Conservation (phyloP, 768 basidiomycete species). For the Leccinum rimulosum region DNA sequence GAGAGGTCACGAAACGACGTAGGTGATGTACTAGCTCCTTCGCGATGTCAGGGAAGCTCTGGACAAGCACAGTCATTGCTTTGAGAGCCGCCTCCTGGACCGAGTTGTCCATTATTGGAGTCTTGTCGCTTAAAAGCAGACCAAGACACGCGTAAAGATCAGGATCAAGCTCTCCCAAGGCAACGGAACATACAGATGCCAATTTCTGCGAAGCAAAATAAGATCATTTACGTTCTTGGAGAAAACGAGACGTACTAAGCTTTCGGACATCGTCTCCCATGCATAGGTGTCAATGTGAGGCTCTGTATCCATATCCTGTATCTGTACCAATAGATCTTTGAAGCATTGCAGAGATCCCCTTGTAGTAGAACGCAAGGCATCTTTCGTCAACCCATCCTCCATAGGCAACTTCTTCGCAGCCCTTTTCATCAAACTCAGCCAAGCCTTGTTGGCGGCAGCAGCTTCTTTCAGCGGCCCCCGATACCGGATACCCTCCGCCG, state of each 20-base stretch:
- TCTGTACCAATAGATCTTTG: slow-evolving; percentile 71
- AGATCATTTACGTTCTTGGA: not conserved
- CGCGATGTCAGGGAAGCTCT: slow-evolving; percentile 84
- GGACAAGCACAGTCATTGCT: slow-evolving; percentile 78
- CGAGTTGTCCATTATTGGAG: slow-evolving; percentile 77
- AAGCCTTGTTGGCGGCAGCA: slow-evolving; percentile 80
- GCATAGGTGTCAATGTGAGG: slow-evolving; percentile 84
- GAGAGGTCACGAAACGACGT: slow-evolving; percentile 84
- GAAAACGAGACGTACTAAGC: slow-evolving; percentile 52
- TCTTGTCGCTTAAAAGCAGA: slow-evolving; percentile 74
- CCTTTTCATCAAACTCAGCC: slow-evolving; percentile 63
- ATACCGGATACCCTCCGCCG: slow-evolving; percentile 22
- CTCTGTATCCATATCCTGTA: slow-evolving; percentile 79
- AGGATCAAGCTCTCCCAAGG: slow-evolving; percentile 62
- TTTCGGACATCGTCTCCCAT: slow-evolving; percentile 92
- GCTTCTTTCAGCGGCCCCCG: slow-evolving; percentile 54
- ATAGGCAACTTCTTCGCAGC: slow-evolving; percentile 39
- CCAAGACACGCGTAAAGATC: slow-evolving; percentile 68
- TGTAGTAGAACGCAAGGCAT: slow-evolving; percentile 47
- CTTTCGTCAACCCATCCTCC: slow-evolving; percentile 36
- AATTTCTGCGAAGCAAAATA: slow-evolving; percentile 59
- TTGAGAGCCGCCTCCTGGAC: slow-evolving; percentile 90
- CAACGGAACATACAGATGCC: slow-evolving; percentile 76
- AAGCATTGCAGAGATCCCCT: slow-evolving; percentile 73
- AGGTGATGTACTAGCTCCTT: slow-evolving; percentile 72